Percentiles rank a stretch among this genome's conserved stretches.
phyloP scores from a whole-genome alignment of 2,329 filamentous ascomycete species.

The Thermomyces lanuginosus region DNA sequence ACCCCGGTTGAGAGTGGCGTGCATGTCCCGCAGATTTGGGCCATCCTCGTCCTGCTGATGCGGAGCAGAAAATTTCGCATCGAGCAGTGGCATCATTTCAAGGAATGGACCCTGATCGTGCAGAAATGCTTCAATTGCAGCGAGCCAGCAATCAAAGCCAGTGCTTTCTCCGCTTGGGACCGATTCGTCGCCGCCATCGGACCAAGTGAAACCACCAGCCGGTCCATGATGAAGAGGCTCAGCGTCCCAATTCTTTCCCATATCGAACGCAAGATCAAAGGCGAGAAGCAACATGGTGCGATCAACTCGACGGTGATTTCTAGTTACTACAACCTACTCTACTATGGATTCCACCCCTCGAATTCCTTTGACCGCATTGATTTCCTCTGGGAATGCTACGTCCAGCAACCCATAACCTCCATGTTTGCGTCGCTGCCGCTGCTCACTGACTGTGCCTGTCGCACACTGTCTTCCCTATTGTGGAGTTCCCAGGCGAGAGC shows the following conservation, averaged over 20 bases:
- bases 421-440: slow-evolving; percentile 35
- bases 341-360: slow-evolving; percentile 64
- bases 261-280: slow-evolving; percentile 48
- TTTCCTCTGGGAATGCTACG: slow-evolving; percentile 59
- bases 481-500: slow-evolving; percentile 35
- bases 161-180: slow-evolving; percentile 76
- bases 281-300: slow-evolving; percentile 32
- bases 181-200: slow-evolving; percentile 61
- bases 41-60: slow-evolving; percentile 61
- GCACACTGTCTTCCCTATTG: slow-evolving; percentile 56
- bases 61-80: slow-evolving; percentile 43
- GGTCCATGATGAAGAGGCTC: slow-evolving; percentile 45
- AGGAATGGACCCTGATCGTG: slow-evolving; percentile 60
- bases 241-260: slow-evolving; percentile 53
- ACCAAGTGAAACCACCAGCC: slow-evolving; percentile 41
- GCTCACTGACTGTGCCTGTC: slow-evolving; percentile 45
- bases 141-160: slow-evolving; percentile 51
- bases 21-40: slow-evolving; percentile 78
- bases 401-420: slow-evolving; percentile 46
- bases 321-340: slow-evolving; percentile 64
- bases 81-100: slow-evolving; percentile 54
- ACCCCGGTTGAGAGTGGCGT: slow-evolving; percentile 40
- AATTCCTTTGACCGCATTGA: slow-evolving; percentile 52
- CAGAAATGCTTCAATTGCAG: slow-evolving; percentile 70
- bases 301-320: slow-evolving; percentile 46